Evolutionary conservation across 768 basidiomycete species (phyloP).

Genomic region (Galerina marginata): DNA sequence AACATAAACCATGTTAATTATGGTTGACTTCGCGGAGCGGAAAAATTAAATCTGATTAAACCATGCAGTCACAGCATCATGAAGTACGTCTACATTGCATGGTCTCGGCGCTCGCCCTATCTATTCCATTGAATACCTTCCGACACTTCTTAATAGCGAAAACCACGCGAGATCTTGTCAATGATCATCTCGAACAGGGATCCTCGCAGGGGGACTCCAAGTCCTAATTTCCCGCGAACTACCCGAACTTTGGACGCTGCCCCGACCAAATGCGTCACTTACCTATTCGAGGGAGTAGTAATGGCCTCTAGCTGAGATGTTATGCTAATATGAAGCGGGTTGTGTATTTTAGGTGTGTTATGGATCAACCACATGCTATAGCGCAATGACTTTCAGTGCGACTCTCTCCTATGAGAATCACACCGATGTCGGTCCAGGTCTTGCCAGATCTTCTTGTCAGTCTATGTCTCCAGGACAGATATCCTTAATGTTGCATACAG

Average conservation of each 20-base stretch:
- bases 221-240: constrained; percentile 14
- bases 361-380: too few species aligned
- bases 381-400: too few species aligned
- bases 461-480: too few species aligned
- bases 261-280: too few species aligned
- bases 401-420: too few species aligned
- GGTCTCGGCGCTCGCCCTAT: constrained; percentile 8
- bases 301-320: background rate
- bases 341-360: too few species aligned
- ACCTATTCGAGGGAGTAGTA: too few species aligned
- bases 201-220: background rate
- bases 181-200: constrained; percentile 4
- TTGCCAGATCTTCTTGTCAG: too few species aligned
- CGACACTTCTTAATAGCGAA: constrained; percentile 5
- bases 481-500: too few species aligned
- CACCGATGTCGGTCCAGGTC: too few species aligned
- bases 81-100: background rate
- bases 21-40: background rate
- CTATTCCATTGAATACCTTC: constrained; percentile 14
- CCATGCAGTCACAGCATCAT: background rate
- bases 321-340: too few species aligned
- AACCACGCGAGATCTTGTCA: constrained; percentile 3
- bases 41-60: constrained; percentile 3
- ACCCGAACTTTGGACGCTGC: constrained; percentile 11
- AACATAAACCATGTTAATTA: background rate